phyloP scores from a whole-genome alignment of 257 asterid species.

The Solanum chiquidenum region DNA sequence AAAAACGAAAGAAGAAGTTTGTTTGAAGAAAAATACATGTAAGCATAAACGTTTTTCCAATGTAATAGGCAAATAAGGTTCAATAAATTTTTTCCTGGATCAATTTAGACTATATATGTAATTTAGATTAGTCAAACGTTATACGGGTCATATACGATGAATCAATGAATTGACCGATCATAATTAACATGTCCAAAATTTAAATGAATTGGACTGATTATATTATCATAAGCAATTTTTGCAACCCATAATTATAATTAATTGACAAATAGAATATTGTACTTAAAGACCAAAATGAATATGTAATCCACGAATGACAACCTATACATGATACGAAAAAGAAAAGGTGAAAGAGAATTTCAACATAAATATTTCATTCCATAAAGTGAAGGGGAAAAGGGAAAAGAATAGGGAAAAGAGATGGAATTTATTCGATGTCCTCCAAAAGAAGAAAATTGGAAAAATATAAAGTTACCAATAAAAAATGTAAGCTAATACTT shows the following conservation, averaged over 20 bases:
- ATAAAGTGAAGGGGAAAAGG: not conserved
- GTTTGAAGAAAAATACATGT: not conserved
- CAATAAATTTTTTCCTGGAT: not conserved
- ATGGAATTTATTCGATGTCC: not conserved
- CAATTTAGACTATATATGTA: not conserved
- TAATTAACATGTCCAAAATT: not conserved
- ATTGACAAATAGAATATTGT: not conserved
- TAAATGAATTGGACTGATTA: not conserved
- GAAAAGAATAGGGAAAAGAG: not conserved
- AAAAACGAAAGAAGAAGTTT: not conserved
- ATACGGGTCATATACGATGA: not conserved
- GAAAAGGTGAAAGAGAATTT: not conserved
- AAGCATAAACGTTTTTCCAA: not conserved
- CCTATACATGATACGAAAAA: not conserved
- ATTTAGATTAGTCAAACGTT: not conserved
- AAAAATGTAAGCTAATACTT: not conserved
- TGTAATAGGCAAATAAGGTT: not conserved
- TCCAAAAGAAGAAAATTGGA: not conserved
- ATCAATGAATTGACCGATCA: not conserved
- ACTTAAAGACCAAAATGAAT: not conserved
- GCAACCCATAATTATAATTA: not conserved
- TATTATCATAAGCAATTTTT: not conserved
- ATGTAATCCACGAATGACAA: not conserved
- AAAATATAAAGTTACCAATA: not conserved
- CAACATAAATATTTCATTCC: not conserved